Percentiles rank a stretch among this genome's conserved stretches.
phyloP scores from a whole-genome alignment of 768 basidiomycete species.

The Macrolepiota fuliginosa region DNA sequence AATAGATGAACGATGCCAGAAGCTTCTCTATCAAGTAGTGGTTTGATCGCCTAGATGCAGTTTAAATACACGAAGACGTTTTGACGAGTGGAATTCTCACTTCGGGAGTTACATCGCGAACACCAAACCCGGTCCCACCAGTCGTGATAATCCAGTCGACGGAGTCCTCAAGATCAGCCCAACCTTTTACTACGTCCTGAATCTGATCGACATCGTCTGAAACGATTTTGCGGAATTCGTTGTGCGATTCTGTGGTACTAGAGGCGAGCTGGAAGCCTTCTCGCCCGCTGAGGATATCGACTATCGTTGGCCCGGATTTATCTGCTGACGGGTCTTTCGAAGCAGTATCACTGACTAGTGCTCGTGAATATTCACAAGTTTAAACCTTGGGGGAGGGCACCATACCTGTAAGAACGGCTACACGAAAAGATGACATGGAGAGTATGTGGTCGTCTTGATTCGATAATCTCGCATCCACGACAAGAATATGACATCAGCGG shows the following conservation, averaged over 20 bases:
- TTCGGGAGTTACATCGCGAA: conserved; percentile 82
- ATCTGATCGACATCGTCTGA: conserved; percentile 65
- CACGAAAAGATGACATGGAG: conserved; percentile 13
- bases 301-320: conserved; percentile 64
- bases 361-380: neutral
- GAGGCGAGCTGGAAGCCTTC: conserved; percentile 14
- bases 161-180: conserved; percentile 36
- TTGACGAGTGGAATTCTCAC: conserved; percentile 30
- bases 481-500: neutral
- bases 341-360: conserved; percentile 71
- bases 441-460: neutral
- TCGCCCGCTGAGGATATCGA: conserved; percentile 39
- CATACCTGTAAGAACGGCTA: conserved; percentile 21
- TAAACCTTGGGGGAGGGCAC: neutral
- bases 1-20: conserved; percentile 77
- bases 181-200: conserved; percentile 40
- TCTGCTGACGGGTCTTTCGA: conserved; percentile 47
- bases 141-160: conserved; percentile 79
- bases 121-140: conserved; percentile 86
- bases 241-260: conserved; percentile 16
- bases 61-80: neutral
- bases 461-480: neutral
- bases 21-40: conserved; percentile 64
- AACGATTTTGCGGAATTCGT: conserved; percentile 43
- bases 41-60: conserved; percentile 47